phyloP scores from a whole-genome alignment of 2,329 filamentous ascomycete species.

The Xylariales sp. region DNA sequence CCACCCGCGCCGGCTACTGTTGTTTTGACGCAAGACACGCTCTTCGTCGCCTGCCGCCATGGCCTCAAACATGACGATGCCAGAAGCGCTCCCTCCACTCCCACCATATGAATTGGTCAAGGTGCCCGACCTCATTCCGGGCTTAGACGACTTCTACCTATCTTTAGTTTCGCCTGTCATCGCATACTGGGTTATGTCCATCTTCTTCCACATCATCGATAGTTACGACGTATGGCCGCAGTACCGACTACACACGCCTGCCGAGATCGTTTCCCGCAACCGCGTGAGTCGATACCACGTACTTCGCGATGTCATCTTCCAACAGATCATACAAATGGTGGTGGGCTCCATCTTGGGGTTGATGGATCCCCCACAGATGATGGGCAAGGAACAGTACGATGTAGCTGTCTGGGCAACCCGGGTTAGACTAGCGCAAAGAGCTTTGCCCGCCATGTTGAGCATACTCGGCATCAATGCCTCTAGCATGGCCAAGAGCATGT shows the following conservation, averaged over 20 bases:
- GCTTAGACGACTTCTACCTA: constrained; percentile 76
- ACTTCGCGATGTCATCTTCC: constrained; percentile 82
- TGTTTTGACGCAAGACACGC: constrained; percentile 1
- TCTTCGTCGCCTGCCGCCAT: constrained; percentile 20
- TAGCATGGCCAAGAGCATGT: constrained; percentile 70
- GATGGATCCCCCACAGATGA: constrained; percentile 68
- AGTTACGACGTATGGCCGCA: constrained; percentile 79
- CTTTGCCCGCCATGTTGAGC: constrained; percentile 67
- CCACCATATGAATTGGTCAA: constrained; percentile 73
- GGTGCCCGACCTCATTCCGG: constrained; percentile 67
- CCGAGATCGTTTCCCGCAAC: constrained; percentile 83
- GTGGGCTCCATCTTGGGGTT: constrained; percentile 64
- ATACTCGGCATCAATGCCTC: constrained; percentile 72
- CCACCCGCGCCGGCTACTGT: too few relatives aligned
- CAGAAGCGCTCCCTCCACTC: constrained; percentile 72
- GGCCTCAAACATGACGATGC: constrained; percentile 47
- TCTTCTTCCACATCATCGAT: constrained; percentile 86
- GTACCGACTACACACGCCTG: constrained; percentile 91
- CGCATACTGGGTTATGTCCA: constrained; percentile 83
- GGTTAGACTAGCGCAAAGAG: constrained; percentile 71
- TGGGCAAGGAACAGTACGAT: constrained; percentile 78
- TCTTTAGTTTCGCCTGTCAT: constrained; percentile 71
- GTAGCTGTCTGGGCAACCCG: constrained; percentile 85
- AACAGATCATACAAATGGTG: constrained; percentile 82
- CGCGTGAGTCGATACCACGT: constrained; percentile 82